Evolutionary conservation across 169 alveolate genomes (phyloP), one percentile per base, ranked within the genome.

Genomic region (Cardiosporidium cionae): DNA sequence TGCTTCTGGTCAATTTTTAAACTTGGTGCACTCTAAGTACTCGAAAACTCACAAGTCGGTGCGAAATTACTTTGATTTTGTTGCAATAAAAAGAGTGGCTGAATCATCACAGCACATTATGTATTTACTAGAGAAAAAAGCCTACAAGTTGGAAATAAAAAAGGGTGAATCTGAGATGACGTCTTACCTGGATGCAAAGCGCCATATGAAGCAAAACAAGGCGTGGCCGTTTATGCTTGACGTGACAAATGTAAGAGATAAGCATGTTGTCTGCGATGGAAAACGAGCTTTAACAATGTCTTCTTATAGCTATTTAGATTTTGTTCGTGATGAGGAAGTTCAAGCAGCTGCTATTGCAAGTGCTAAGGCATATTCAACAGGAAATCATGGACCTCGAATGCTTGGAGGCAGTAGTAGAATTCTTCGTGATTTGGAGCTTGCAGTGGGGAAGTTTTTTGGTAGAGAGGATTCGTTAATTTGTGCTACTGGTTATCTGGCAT

Each of bases 311-410:
- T 86, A 86, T 66, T 71, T 86, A 33, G 88, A 86, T 64, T 86
- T 86, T 67, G 35, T 86, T 29, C 72, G 90, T 4, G 90, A 86
- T 35, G 78, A 76, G 9, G 73, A 69, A 74, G 90, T 86, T 64
- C 91, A 86, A 70, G 72, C 81, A 34, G 75, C 76, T n/a, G 92
- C 92, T 27, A 79, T 86, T 3, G 79, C 81, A 6, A 85, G 87
- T 2, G 92, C 86, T 0, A 72, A 68, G 32, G 54, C 71, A 63
- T 86, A 84, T 85, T 71, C 89, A 0, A 86, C 90, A 3, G 92
- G 92, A 6, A 82, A 83, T 33, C 92, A 86, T 77, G 92, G 92
- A 0, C 89, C 92, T 3, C 80, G 92, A 31, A 81, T 86, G 88
- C 36, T 86, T 32, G 92, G 92, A 0, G 92, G 92, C 27, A 84